Evolutionary conservation across 2,329 filamentous ascomycete genomes (phyloP).

Genomic region (Lasiodiplodia sp.): DNA sequence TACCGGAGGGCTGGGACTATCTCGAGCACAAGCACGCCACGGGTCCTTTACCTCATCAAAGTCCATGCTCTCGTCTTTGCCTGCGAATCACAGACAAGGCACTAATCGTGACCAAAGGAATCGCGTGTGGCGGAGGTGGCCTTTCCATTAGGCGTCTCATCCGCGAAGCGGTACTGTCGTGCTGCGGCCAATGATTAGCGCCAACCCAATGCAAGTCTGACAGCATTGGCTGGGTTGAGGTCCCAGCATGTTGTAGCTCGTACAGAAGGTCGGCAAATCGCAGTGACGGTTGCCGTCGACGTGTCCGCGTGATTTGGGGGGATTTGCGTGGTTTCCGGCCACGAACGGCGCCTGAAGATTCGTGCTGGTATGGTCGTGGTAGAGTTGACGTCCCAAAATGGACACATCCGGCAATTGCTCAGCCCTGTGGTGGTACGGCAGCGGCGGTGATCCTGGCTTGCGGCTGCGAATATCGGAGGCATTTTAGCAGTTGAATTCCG

Average conservation of each 20-base stretch:
- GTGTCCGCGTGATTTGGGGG: background rate
- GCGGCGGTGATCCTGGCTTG: constrained; percentile 2
- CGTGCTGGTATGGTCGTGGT: background rate
- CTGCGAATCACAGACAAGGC: constrained; percentile 11
- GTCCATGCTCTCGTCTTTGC: background rate
- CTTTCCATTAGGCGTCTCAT: constrained; percentile 9
- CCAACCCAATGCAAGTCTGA: background rate
- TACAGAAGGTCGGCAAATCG: background rate
- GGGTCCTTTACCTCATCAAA: background rate
- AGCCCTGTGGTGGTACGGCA: constrained; percentile 9
- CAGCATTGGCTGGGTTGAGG: background rate
- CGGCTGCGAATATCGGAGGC: constrained; percentile 22
- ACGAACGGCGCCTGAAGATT: background rate
- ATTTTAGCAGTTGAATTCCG: background rate
- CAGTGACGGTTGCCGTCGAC: background rate
- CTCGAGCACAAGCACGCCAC: background rate
- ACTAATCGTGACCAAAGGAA: constrained; percentile 14
- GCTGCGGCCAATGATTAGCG: background rate
- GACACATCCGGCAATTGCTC: constrained; percentile 2
- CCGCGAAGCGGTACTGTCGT: background rate
- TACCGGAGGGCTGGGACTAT: background rate
- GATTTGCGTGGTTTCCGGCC: background rate
- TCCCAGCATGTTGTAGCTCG: background rate
- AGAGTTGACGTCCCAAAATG: background rate
- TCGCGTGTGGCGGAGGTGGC: constrained; percentile 1